A percentile compares a stretch with the other conserved stretches of the same genome.
phyloP scores from a whole-genome alignment of 495 filamentous ascomycete genomes.

The Halenospora varia region DNA sequence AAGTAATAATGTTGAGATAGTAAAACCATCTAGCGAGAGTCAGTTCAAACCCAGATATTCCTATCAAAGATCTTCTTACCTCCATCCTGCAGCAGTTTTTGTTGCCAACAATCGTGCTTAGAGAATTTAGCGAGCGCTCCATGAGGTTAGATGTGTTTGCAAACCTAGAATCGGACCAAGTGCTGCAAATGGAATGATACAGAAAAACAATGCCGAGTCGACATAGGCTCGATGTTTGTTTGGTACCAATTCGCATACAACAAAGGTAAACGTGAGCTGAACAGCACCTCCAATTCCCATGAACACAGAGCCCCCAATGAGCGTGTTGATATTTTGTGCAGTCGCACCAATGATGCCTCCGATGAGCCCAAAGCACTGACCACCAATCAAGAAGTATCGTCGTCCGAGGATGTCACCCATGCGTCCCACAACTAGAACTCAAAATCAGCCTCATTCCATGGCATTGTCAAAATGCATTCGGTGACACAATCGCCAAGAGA shows the following conservation, averaged over 20 bases:
- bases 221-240: slow-evolving; percentile 31
- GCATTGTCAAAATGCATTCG: not conserved
- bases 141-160: not conserved
- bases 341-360: slow-evolving; percentile 41
- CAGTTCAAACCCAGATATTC: not conserved
- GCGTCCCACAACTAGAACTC: slow-evolving; percentile 34
- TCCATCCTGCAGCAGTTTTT: slow-evolving; percentile 13
- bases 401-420: slow-evolving; percentile 51
- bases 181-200: slow-evolving; percentile 16
- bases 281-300: slow-evolving; percentile 32
- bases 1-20: slow-evolving; percentile 33
- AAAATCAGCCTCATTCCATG: not conserved
- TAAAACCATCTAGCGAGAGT: slow-evolving; percentile 28
- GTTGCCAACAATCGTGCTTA: not conserved
- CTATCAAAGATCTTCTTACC: slow-evolving; percentile 17
- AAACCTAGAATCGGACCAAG: slow-evolving; percentile 3
- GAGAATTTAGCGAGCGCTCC: not conserved
- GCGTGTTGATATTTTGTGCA: slow-evolving; percentile 37
- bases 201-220: slow-evolving; percentile 29
- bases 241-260: slow-evolving; percentile 35
- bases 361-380: slow-evolving; percentile 37
- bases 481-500: not conserved
- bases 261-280: slow-evolving; percentile 27
- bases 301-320: slow-evolving; percentile 33
- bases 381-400: slow-evolving; percentile 45